Percentiles rank a stretch among this genome's conserved stretches.
phyloP scores from a whole-genome alignment of 768 basidiomycete species.

The Tremella yokohamensis region DNA sequence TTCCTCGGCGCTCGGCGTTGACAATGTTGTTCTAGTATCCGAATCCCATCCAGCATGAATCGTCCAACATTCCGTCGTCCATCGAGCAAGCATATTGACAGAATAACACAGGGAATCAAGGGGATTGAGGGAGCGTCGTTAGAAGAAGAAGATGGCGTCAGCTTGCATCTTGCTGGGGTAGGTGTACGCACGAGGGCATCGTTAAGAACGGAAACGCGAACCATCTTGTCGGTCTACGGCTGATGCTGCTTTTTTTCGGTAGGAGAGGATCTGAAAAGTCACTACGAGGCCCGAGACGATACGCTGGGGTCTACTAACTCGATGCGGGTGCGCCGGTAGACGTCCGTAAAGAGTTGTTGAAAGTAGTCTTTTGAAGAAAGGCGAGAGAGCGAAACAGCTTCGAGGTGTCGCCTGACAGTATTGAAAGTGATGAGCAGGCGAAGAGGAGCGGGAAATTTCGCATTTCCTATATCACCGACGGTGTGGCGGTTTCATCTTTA shows the following conservation, averaged over 20 bases:
- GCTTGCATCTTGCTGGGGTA: background rate
- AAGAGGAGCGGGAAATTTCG: too few species aligned
- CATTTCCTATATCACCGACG: too few species aligned
- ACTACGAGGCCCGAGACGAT: slow-evolving; percentile 14
- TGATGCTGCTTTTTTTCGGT: slow-evolving; percentile 6
- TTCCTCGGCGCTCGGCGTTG: slow-evolving; percentile 99
- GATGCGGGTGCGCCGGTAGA: slow-evolving; percentile 50
- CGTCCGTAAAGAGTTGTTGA: slow-evolving; percentile 48
- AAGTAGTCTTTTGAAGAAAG: slow-evolving; percentile 9
- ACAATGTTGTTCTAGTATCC: slow-evolving; percentile 77
- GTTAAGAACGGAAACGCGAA: slow-evolving; percentile 52
- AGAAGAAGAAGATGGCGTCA: background rate
- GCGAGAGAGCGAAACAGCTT: background rate
- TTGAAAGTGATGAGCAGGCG: too few species aligned
- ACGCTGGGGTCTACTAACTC: slow-evolving; percentile 35
- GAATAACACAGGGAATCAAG: background rate
- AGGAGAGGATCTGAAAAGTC: slow-evolving; percentile 14
- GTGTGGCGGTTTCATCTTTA: slow-evolving; percentile 3
- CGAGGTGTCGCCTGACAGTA: background rate
- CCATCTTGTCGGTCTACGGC: slow-evolving; percentile 53
- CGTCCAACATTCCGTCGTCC: background rate
- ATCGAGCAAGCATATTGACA: background rate
- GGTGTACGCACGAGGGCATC: slow-evolving; percentile 47
- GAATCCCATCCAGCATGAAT: background rate
- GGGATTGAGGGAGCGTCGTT: background rate